These are phyloP conservation scores for Delphinella strobiligena DNA, from an alignment of 2,329 filamentous ascomycete species.

Conservation along the genomic window DNA sequence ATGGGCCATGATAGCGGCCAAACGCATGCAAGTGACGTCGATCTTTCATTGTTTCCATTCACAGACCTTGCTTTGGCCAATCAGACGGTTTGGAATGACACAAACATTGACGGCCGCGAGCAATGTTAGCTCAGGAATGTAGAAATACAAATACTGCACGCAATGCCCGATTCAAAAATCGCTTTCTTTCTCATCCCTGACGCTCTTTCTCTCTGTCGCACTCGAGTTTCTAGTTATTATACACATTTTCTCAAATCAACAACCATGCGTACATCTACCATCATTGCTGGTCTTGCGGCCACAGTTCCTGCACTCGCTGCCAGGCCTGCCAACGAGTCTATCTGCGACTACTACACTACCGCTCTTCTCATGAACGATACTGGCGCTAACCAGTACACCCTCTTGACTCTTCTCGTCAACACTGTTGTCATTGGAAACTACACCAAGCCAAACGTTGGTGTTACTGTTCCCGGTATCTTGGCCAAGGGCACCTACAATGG, in stretches of 20 bases:
- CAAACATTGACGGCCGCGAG: background rate
- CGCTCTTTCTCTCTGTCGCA: background rate
- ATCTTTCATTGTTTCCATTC: background rate
- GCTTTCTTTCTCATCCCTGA: constrained; percentile 2
- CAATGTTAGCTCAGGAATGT: constrained; percentile 4
- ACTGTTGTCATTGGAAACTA: background rate
- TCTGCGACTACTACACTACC: constrained; percentile 54
- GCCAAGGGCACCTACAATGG: constrained; percentile 38
- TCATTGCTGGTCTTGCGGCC: constrained; percentile 12
- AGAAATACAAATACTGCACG: constrained; percentile 5
- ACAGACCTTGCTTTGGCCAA: background rate
- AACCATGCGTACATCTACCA: constrained; percentile 8
- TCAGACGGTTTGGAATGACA: constrained; percentile 6
- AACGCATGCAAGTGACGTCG: background rate
- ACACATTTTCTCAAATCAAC: background rate
- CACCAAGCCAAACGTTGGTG: constrained; percentile 34
- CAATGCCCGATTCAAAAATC: background rate
- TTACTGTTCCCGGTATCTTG: constrained; percentile 47
- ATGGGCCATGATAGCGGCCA: background rate
- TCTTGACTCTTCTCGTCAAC: constrained; percentile 48
- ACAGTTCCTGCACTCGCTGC: constrained; percentile 21
- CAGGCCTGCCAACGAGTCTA: constrained; percentile 37
- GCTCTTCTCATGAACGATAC: constrained; percentile 48
- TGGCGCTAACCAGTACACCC: constrained; percentile 43
- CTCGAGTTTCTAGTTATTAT: background rate